These are phyloP conservation scores for Spathaspora passalidarum DNA, from an alignment of 805 yeast genomes.

Conservation along the genomic window DNA sequence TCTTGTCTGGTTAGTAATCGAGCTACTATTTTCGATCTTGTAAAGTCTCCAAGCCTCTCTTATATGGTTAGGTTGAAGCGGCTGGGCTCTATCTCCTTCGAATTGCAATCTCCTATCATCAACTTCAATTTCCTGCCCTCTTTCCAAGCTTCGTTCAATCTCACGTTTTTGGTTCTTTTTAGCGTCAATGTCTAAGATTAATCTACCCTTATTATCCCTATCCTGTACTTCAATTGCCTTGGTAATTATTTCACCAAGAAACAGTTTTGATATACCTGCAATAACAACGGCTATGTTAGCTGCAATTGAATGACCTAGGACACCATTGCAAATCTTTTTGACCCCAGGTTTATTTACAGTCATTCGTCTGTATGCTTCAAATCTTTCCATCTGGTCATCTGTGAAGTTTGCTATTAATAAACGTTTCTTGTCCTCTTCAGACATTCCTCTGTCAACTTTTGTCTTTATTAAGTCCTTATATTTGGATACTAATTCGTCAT, in stretches of 20 bases:
- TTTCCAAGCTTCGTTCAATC: slow-evolving; percentile 35
- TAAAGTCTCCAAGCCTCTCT: slow-evolving; percentile 86
- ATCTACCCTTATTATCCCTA: slow-evolving; percentile 44
- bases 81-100: slow-evolving; percentile 48
- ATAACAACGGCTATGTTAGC: slow-evolving; percentile 76
- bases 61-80: slow-evolving; percentile 79
- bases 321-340: slow-evolving; percentile 74
- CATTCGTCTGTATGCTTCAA: slow-evolving; percentile 83
- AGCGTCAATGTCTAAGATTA: slow-evolving; percentile 31
- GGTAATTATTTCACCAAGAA: slow-evolving; percentile 87
- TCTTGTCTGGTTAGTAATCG: slow-evolving; percentile 59
- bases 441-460: slow-evolving; percentile 22
- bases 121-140: slow-evolving; percentile 33
- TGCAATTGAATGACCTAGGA: slow-evolving; percentile 75
- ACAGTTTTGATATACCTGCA: slow-evolving; percentile 84
- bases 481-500: slow-evolving; percentile 26
- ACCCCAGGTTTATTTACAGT: slow-evolving; percentile 61
- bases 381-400: slow-evolving; percentile 80
- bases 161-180: slow-evolving; percentile 38
- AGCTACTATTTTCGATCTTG: slow-evolving; percentile 55
- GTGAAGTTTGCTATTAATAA: slow-evolving; percentile 70
- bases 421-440: slow-evolving; percentile 55
- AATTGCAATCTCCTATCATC: slow-evolving; percentile 22
- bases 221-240: slow-evolving; percentile 71
- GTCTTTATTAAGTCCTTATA: slow-evolving; percentile 31